A percentile compares a stretch with the other conserved stretches of the same genome.
Evolutionary conservation across 1,139 yeast genomes (phyloP).

Genomic region (Suhomyces yuchorum): DNA sequence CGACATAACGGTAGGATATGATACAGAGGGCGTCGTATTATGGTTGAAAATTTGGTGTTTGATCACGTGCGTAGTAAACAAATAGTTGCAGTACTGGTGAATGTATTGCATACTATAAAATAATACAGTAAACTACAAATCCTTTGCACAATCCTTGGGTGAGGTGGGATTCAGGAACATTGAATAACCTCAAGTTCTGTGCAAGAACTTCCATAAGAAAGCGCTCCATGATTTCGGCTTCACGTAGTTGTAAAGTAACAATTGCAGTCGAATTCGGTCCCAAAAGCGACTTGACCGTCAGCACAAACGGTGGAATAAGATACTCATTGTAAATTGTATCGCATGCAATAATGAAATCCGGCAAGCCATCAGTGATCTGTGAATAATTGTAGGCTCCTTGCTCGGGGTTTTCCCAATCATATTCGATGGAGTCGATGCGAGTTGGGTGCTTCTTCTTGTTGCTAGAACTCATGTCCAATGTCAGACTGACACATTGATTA

Average conservation of each 20-base stretch:
- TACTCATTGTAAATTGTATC: conserved; percentile 74
- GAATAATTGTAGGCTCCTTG: conserved; percentile 30
- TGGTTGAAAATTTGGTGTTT: conserved; percentile 8
- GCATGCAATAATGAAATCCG: conserved; percentile 60
- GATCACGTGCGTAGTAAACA: conserved; percentile 7
- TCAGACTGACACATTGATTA: conserved; percentile 19
- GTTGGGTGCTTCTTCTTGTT: conserved; percentile 4
- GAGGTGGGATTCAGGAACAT: conserved; percentile 32
- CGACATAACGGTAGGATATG: conserved; percentile 10
- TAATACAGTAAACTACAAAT: conserved; percentile 46
- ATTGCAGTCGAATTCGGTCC: conserved; percentile 38
- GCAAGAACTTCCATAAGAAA: conserved; percentile 40
- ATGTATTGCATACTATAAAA: no score
- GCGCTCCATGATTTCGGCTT: conserved; percentile 50
- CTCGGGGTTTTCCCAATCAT: conserved; percentile 65
- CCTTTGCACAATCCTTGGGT: conserved; percentile 38
- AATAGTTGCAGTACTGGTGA: no score
- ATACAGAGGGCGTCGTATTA: background rate
- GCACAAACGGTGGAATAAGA: conserved; percentile 53
- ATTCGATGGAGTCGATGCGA: conserved; percentile 48
- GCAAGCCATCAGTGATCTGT: conserved; percentile 16
- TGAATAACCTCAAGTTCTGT: conserved; percentile 23
- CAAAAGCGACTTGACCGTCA: conserved; percentile 41
- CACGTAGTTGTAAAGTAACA: conserved; percentile 59
- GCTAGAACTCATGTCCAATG: conserved; percentile 2